Evolutionary conservation across 345 rosid genomes (phyloP).

Genomic region (Dipteronia sinensis): DNA sequence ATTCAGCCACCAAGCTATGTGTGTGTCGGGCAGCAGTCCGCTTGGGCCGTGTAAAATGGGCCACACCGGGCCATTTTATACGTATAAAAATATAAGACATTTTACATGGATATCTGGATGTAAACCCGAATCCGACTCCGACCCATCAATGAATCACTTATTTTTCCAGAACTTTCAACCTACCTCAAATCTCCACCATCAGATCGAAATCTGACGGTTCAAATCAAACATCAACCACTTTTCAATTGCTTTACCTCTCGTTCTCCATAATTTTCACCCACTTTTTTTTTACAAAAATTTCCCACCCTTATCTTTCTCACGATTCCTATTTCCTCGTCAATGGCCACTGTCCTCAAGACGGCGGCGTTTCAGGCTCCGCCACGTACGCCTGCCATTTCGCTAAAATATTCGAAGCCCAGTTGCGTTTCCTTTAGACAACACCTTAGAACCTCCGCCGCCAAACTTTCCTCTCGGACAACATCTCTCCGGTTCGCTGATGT

Average conservation of each 20-base stretch:
- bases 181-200: constrained; percentile 4
- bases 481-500: constrained; percentile 36
- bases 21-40: no score
- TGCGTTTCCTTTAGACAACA: constrained; percentile 44
- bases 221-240: constrained; percentile 9
- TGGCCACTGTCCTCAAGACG: constrained; percentile 76
- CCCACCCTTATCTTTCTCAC: constrained; percentile 26
- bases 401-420: constrained; percentile 32
- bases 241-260: not conserved
- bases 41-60: no score
- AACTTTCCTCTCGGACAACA: constrained; percentile 19
- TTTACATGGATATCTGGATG: not conserved
- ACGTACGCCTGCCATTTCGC: constrained; percentile 23
- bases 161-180: constrained; percentile 1
- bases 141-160: not conserved
- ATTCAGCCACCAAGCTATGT: no score
- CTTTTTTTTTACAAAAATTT: not conserved
- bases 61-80: no score
- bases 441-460: constrained; percentile 22
- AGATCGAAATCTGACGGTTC: constrained; percentile 26
- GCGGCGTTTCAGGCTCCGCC: constrained; percentile 46
- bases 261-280: not conserved
- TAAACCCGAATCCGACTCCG: constrained; percentile 7
- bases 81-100: no score
- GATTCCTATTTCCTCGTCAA: constrained; percentile 25